phyloP scores from a whole-genome alignment of 2,329 filamentous ascomycete species.

The Calonectria hongkongensis region DNA sequence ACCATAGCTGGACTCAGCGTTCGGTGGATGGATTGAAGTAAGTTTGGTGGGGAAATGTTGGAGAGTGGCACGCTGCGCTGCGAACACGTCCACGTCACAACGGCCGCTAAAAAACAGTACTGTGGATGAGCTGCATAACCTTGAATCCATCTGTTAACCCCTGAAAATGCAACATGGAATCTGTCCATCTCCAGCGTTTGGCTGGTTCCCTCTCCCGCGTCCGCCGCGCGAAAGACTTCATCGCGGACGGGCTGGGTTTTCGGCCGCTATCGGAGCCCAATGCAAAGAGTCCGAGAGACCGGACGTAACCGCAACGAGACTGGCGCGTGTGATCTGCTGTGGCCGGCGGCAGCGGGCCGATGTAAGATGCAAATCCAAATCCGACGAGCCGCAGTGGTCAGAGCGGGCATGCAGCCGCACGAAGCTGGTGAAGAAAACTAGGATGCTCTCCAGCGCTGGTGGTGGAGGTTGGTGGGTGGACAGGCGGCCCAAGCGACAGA shows the following conservation, averaged over 20 bases:
- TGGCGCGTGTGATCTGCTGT: conserved; percentile 4
- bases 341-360: conserved; percentile 7
- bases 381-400: neutral
- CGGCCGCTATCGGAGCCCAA: conserved; percentile 12
- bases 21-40: neutral
- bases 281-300: neutral
- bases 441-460: neutral
- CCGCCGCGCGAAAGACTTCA: neutral
- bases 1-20: neutral
- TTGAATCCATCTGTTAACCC: too few species aligned
- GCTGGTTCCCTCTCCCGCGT: neutral
- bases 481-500: neutral
- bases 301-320: conserved; percentile 1
- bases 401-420: neutral
- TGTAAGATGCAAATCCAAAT: conserved; percentile 5
- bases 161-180: neutral
- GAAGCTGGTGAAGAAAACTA: neutral
- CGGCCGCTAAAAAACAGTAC: neutral
- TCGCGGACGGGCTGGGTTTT: neutral
- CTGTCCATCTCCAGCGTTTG: too few species aligned
- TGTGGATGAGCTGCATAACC: neutral
- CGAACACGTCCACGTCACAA: conserved; percentile 2
- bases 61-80: neutral
- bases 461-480: too few species aligned
- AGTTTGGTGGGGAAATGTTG: neutral